Base-by-base conservation (phyloP, 2,329 filamentous ascomycete species). In the Monilinia fructigena region DNA sequence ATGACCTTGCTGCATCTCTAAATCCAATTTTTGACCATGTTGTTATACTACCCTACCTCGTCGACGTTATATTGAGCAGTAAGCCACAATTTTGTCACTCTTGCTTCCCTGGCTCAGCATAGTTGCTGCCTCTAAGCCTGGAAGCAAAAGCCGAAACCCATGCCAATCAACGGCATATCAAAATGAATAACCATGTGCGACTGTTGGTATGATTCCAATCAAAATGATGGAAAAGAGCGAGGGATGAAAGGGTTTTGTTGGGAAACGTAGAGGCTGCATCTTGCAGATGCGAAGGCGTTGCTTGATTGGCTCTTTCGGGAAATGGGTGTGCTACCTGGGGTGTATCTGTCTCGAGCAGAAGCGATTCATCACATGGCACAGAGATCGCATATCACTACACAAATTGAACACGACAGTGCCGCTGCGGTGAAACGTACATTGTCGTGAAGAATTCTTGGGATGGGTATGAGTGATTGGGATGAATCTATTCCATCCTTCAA, bases 281-380 rank as follows among this genome's bases (percentile, higher is more conserved):
- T 55, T 47, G 61, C 38, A 63, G 18, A 63, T 55, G 1, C 18
- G 18, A 50, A 40, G 18, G n/a, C 4, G 14, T 38, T 23, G 10
- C 26, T 5, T 52, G 20, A 53, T 60, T 65, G 63, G 55, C 18
- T 28, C 35, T 11, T 23, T 10, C 20, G 14, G 8, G 10, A 48
- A 66, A 54, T 61, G 50, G 58, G 12, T 63, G 65, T 66, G 52
- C 23, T 23, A 66, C 63, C 26, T 53, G 48, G 38, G 63, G 63
- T 66, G 55, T 60, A 53, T 52, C 1, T 65, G 23, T 65, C 54
- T 65, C 12, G 48, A 65, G 48, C 50, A 58, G 65, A 52, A 63
- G 55, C 50, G 58, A 66, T 63, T 66, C 50, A 55, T 66, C 65
- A 66, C 52, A 66, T 66, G 58, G 65, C 31, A 66, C 58, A 66